phyloP scores from a whole-genome alignment of 179 eudicot species.

The Beta lomatogona region DNA sequence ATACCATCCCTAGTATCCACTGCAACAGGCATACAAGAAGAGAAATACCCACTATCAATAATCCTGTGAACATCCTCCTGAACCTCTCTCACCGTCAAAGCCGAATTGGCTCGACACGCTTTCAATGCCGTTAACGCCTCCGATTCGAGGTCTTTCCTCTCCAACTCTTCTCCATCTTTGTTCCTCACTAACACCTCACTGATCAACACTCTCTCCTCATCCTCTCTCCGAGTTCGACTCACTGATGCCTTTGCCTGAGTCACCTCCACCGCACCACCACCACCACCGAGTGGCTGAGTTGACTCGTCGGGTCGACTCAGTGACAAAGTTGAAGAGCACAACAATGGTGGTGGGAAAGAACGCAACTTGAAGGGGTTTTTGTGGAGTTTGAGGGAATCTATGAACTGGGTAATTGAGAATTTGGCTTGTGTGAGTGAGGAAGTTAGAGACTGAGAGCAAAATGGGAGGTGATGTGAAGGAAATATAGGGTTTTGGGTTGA shows the following conservation, averaged over 20 bases:
- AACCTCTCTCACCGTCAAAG: constrained; percentile 82
- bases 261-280: constrained; percentile 18
- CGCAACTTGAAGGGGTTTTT: constrained; percentile 13
- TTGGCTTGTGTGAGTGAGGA: constrained; percentile 38
- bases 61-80: constrained; percentile 96
- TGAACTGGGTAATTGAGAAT: constrained; percentile 45
- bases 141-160: constrained; percentile 75
- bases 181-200: constrained; percentile 88
- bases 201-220: constrained; percentile 91
- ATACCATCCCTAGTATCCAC: constrained; percentile 96
- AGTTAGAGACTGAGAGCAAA: constrained; percentile 47
- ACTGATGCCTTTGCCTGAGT: constrained; percentile 34
- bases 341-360: constrained; percentile 3
- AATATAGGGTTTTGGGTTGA: constrained; percentile 18
- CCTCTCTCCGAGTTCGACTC: constrained; percentile 49
- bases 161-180: constrained; percentile 92
- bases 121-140: constrained; percentile 77
- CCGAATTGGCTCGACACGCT: constrained; percentile 78
- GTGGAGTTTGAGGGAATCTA: constrained; percentile 38
- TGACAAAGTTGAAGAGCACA: constrained; percentile 54
- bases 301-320: constrained; percentile 41
- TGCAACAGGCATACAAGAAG: constrained; percentile 92
- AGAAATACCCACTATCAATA: constrained; percentile 82
- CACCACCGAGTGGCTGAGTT: constrained; percentile 20
- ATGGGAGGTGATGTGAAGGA: constrained; percentile 42